A percentile compares a stretch with the other conserved stretches of the same genome.
Conservation (phyloP, 1,284 basidiomycete genomes). For the Marasmius sp. region DNA sequence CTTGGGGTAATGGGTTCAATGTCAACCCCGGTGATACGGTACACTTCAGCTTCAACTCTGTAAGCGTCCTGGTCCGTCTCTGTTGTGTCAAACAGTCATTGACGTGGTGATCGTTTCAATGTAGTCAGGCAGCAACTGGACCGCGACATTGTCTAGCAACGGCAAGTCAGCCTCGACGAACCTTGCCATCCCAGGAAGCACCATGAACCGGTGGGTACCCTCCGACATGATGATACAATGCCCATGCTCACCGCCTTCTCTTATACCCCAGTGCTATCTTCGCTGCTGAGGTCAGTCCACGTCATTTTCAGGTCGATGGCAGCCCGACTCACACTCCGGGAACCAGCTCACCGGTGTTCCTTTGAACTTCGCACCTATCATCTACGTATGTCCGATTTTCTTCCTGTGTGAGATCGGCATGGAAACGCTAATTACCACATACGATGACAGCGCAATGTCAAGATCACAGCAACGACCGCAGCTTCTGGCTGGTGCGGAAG, state of each 20-base stretch:
- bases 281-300: conserved; percentile 21
- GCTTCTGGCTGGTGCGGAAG: conserved; percentile 26
- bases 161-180: too few relatives aligned
- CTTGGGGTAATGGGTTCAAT: conserved; percentile 31
- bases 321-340: neutral
- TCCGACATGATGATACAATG: neutral
- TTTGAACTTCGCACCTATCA: conserved; percentile 30
- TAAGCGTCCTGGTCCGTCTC: neutral
- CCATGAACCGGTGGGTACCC: conserved; percentile 24
- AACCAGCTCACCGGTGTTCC: conserved; percentile 23
- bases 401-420: neutral
- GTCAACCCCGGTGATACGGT: conserved; percentile 30
- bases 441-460: conserved; percentile 21
- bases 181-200: too few relatives aligned
- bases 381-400: conserved; percentile 17
- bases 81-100: neutral
- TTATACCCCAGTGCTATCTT: conserved; percentile 42
- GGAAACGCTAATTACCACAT: neutral
- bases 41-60: conserved; percentile 28
- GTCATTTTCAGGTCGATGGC: neutral
- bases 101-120: too few relatives aligned
- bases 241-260: conserved; percentile 56
- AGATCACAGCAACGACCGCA: conserved; percentile 26
- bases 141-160: too few relatives aligned
- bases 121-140: too few relatives aligned